phyloP scores from a whole-genome alignment of 2,329 filamentous ascomycete species.

The Diaporthe helianthi region DNA sequence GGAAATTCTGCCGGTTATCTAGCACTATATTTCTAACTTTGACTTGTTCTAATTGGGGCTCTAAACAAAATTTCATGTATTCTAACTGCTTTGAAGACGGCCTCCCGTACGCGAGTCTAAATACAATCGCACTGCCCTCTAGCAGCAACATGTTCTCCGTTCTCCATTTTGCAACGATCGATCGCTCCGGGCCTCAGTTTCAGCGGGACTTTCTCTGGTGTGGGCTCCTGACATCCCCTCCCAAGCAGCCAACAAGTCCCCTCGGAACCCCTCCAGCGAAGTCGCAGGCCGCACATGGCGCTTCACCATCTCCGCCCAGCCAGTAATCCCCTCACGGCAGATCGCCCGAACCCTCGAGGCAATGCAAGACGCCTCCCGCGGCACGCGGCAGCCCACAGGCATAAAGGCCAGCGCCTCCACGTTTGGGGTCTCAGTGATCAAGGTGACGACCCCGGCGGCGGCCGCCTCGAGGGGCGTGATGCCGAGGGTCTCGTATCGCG shows the following conservation, averaged over 20 bases:
- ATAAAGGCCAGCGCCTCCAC: constrained; percentile 1
- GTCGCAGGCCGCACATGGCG: background rate
- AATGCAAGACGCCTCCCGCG: background rate
- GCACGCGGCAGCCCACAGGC: background rate
- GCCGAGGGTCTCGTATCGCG: constrained; percentile 11
- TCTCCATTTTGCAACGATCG: background rate
- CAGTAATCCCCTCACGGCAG: background rate
- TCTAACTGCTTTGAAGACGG: background rate
- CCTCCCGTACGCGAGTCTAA: background rate
- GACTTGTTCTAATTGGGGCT: too few species aligned
- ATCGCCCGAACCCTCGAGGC: background rate
- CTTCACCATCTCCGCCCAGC: background rate
- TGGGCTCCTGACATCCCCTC: background rate
- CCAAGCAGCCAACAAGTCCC: background rate
- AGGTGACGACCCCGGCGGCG: background rate
- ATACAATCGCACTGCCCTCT: background rate
- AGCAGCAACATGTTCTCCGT: background rate
- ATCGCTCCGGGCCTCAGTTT: background rate
- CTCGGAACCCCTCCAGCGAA: background rate
- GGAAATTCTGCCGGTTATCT: too few species aligned
- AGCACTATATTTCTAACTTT: too few species aligned
- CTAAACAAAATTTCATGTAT: background rate
- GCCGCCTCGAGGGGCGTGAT: constrained; percentile 16
- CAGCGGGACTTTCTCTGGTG: background rate
- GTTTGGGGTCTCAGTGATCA: constrained; percentile 6